These are phyloP conservation scores for Caryopteris hybrid DNA, from an alignment of 305 asterid species.

Conservation along the genomic window DNA sequence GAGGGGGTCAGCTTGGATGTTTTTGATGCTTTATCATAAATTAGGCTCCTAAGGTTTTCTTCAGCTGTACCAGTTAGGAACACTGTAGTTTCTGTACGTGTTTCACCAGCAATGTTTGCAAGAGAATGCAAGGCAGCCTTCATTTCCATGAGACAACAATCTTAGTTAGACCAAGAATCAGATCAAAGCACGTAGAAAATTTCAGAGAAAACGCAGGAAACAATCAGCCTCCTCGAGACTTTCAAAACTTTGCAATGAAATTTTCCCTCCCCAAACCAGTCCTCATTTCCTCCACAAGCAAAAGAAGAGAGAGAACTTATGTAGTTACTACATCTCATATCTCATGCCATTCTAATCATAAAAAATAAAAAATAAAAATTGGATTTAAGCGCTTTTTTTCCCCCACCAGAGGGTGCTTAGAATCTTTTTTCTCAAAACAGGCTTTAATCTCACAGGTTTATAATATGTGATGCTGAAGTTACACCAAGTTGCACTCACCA, in stretches of 20 bases:
- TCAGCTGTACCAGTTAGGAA: slow-evolving; percentile 62
- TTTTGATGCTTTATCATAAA: slow-evolving; percentile 71
- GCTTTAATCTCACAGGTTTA: background rate
- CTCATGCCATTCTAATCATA: background rate
- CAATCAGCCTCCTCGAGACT: background rate
- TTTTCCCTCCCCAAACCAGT: background rate
- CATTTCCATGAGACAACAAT: slow-evolving; percentile 21
- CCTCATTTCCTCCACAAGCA: background rate
- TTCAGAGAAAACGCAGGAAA: background rate
- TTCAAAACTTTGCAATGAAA: background rate
- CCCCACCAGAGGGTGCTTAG: background rate
- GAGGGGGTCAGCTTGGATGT: slow-evolving; percentile 84
- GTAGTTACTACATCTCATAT: background rate
- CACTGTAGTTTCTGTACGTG: slow-evolving; percentile 42
- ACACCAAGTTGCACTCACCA: slow-evolving; percentile 47
- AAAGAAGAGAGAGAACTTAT: background rate
- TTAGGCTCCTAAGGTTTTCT: slow-evolving; percentile 60
- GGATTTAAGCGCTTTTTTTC: no score
- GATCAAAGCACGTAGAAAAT: slow-evolving; percentile 6
- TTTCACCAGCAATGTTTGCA: slow-evolving; percentile 80
- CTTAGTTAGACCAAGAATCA: slow-evolving; percentile 5
- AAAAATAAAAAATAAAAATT: no score
- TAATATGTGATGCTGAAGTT: background rate
- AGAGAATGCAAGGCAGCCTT: slow-evolving; percentile 96
- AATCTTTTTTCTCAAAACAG: background rate